Conservation (phyloP, 2,329 filamentous ascomycete species). For the Trichoderma koningii region DNA sequence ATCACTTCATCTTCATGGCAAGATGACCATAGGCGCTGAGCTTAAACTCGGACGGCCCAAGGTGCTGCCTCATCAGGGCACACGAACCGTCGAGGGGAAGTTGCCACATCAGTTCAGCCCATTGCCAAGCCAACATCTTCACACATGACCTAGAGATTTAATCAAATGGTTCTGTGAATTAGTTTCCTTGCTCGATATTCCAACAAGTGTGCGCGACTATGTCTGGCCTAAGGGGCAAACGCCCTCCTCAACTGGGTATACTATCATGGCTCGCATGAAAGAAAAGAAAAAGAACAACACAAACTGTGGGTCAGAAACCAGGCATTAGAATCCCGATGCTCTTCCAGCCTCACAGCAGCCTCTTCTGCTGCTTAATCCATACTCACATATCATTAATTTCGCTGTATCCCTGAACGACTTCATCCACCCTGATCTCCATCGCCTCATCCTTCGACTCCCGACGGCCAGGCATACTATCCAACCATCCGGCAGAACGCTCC, state of each 20-base stretch:
- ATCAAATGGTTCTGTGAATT: no score
- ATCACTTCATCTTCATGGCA: no score
- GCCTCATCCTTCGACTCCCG: not conserved
- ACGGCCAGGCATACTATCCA: not conserved
- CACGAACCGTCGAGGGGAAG: no score
- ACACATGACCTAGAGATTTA: no score
- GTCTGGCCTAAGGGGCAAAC: not conserved
- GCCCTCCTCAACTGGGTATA: constrained; percentile 15
- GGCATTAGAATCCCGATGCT: not conserved
- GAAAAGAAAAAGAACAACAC: not conserved
- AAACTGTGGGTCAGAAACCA: not conserved
- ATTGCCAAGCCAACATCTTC: no score
- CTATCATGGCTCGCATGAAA: constrained; percentile 15
- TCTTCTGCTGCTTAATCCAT: not conserved
- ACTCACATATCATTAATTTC: not conserved
- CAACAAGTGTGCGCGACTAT: not conserved
- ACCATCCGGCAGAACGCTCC: constrained; percentile 10
- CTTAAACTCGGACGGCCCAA: no score
- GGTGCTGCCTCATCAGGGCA: no score
- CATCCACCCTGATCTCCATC: not conserved
- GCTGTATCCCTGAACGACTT: not conserved
- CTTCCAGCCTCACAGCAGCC: not conserved
- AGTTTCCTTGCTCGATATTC: not conserved
- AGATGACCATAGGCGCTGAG: no score
- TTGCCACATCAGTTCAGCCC: no score